Evolutionary conservation across 257 asterid genomes (phyloP).

Genomic region (Scutellaria barbata): DNA sequence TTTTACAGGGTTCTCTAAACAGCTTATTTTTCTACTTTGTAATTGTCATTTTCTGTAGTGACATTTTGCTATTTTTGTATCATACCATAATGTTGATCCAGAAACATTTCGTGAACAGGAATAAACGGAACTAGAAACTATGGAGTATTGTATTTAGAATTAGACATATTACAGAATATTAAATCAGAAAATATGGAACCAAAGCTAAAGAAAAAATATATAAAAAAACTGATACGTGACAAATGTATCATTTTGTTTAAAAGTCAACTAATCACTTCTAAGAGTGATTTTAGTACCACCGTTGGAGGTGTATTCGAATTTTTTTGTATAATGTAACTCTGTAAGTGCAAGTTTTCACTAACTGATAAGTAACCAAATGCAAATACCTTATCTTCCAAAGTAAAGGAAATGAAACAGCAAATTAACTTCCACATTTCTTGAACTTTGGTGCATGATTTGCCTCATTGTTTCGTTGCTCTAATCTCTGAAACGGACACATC

Average conservation of each 20-base stretch:
- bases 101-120: neutral
- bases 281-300: too few species aligned
- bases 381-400: constrained; percentile 1
- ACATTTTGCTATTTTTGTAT: neutral
- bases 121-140: neutral
- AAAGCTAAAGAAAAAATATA: neutral
- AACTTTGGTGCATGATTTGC: neutral
- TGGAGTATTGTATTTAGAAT: neutral
- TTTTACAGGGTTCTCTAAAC: neutral
- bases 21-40: too few species aligned
- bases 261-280: neutral
- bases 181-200: neutral
- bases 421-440: neutral
- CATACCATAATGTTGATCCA: neutral
- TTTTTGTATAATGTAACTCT: neutral
- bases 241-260: constrained; percentile 8
- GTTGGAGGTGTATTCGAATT: neutral
- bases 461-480: neutral
- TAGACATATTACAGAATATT: neutral
- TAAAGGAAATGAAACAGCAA: constrained; percentile 2
- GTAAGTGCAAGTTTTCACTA: neutral
- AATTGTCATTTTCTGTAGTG: neutral
- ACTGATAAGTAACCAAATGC: neutral
- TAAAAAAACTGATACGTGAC: neutral
- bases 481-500: constrained; percentile 3